A percentile compares a stretch with the other conserved stretches of the same genome.
These are phyloP conservation scores for Clavispora fructus DNA, from an alignment of 805 yeast species.

Conservation along the genomic window DNA sequence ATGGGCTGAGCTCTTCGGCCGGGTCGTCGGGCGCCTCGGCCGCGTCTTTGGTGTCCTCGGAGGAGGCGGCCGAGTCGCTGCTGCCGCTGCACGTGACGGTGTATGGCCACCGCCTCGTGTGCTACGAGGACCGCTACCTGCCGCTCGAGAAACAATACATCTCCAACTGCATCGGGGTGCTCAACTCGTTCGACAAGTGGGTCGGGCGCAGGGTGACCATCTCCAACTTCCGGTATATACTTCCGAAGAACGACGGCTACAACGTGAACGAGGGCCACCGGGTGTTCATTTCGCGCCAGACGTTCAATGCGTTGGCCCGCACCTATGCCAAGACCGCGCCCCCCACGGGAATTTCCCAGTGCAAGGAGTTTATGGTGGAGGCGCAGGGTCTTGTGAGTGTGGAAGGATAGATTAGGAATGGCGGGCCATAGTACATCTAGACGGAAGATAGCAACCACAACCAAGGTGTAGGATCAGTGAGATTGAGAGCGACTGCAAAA, in stretches of 20 bases:
- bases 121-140: slow-evolving; percentile 14
- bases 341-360: background rate
- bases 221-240: slow-evolving; percentile 7
- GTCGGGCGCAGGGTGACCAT: slow-evolving; percentile 11
- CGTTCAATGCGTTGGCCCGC: slow-evolving; percentile 8
- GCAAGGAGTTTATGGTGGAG: slow-evolving; percentile 12
- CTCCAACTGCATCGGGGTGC: slow-evolving; percentile 31
- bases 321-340: slow-evolving; percentile 1
- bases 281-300: slow-evolving; percentile 9
- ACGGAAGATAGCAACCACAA: no score
- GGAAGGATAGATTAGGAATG: background rate
- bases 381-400: slow-evolving; percentile 11
- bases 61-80: background rate
- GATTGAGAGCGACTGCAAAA: no score
- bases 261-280: slow-evolving; percentile 5
- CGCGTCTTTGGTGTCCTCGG: background rate
- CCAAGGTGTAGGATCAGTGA: no score
- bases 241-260: slow-evolving; percentile 7
- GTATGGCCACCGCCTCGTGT: slow-evolving; percentile 7
- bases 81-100: slow-evolving; percentile 1
- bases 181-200: slow-evolving; percentile 39
- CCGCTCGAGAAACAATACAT: slow-evolving; percentile 32
- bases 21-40: background rate
- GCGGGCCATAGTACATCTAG: no score
- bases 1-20: no score